Conservation (phyloP, 371 early-diverging fungal genomes). For the Mucor sp. region DNA sequence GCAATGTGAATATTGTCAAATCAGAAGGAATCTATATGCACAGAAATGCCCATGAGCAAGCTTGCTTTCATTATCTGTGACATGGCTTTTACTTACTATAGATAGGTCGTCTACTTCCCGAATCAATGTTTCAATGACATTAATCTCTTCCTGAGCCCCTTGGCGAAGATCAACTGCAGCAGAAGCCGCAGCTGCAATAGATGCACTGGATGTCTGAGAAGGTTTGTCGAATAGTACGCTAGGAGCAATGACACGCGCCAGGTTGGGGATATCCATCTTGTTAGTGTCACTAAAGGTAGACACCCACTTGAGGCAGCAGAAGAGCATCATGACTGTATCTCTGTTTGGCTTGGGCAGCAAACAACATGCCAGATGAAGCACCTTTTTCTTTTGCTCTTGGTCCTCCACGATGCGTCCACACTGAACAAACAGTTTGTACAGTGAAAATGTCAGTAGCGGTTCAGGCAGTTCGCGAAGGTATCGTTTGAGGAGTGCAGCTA, state of each 20-base stretch:
- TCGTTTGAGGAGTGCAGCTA: slow-evolving; percentile 93
- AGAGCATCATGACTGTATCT: slow-evolving; percentile 87
- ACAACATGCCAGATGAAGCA: slow-evolving; percentile 79
- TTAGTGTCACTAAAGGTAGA: slow-evolving; percentile 69
- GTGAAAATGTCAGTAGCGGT: slow-evolving; percentile 86
- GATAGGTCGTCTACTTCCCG: slow-evolving; percentile 74
- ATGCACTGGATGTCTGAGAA: not conserved
- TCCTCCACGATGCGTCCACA: slow-evolving; percentile 52
- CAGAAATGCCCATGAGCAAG: not conserved
- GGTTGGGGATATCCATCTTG: slow-evolving; percentile 88
- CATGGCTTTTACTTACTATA: slow-evolving; percentile 38
- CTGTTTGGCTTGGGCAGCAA: slow-evolving; percentile 90
- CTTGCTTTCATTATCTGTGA: not conserved
- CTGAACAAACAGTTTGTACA: slow-evolving; percentile 79
- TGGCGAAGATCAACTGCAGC: slow-evolving; percentile 51
- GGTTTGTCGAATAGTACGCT: slow-evolving; percentile 71
- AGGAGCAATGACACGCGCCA: slow-evolving; percentile 93
- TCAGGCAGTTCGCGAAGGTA: slow-evolving; percentile 96
- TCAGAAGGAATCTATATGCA: slow-evolving; percentile 20
- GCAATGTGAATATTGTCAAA: slow-evolving; percentile 10
- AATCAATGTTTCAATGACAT: slow-evolving; percentile 75
- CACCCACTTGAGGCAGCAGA: slow-evolving; percentile 84
- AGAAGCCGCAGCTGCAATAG: slow-evolving; percentile 18
- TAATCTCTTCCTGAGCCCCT: slow-evolving; percentile 65
- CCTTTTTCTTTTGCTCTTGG: slow-evolving; percentile 34